Percentiles rank a stretch among this genome's conserved stretches.
These are phyloP conservation scores for Leccinum angustisporum DNA, from an alignment of 1,284 basidiomycete genomes.

Conservation along the genomic window DNA sequence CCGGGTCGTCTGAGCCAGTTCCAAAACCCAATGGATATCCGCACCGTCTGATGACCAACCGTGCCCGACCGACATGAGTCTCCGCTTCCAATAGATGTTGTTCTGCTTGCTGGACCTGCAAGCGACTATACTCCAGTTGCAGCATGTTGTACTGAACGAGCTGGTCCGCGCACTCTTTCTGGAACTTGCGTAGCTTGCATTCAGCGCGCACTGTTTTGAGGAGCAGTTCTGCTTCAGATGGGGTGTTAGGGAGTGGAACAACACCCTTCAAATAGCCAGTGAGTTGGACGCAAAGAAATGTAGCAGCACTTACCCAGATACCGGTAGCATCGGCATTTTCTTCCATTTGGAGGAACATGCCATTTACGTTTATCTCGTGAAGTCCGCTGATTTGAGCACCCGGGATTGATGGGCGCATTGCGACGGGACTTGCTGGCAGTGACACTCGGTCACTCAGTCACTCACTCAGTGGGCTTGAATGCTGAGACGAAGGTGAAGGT, in stretches of 20 bases:
- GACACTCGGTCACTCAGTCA: too few relatives aligned
- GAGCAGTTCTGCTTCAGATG: not conserved
- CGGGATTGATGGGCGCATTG: not conserved
- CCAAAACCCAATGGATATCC: not conserved
- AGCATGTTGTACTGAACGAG: constrained; percentile 1
- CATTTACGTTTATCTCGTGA: not conserved
- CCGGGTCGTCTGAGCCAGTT: not conserved
- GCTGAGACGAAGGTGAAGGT: too few relatives aligned
- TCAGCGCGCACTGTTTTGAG: constrained; percentile 1
- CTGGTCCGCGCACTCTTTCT: constrained; percentile 3
- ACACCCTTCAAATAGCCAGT: not conserved
- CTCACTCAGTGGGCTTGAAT: too few relatives aligned
- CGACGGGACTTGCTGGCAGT: too few relatives aligned
- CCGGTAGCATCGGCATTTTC: not conserved
- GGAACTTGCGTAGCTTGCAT: constrained; percentile 4
- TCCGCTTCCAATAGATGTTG: constrained; percentile 2
- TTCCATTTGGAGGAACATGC: not conserved
- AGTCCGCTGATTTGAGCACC: not conserved
- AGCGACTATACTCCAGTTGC: constrained; percentile 1
- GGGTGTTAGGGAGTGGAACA: not conserved
- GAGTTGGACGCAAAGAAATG: not conserved
- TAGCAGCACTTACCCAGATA: not conserved
- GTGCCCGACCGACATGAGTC: not conserved
- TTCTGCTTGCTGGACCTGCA: constrained; percentile 4
- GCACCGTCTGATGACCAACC: not conserved